Evolutionary conservation across 768 basidiomycete genomes (phyloP).

Genomic region (Tricholoma sp.): DNA sequence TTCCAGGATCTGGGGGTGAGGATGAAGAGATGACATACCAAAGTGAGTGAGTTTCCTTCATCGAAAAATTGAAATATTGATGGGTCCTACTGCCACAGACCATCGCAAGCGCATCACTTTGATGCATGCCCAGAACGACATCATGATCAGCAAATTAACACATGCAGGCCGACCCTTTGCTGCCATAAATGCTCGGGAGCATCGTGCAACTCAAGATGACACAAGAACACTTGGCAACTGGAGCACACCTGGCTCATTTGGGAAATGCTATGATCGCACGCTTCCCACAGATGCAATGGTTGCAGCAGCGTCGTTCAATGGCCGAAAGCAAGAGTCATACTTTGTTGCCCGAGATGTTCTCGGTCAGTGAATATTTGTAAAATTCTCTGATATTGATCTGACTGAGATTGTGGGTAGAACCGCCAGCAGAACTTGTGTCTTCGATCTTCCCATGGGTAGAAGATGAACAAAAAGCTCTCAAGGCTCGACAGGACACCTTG

Average conservation of each 20-base stretch:
- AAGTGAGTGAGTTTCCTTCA: no score
- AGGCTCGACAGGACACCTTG: not conserved
- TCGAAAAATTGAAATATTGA: conserved; percentile 1
- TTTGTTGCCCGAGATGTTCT: conserved; percentile 16
- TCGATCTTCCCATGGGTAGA: conserved; percentile 25
- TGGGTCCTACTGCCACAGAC: conserved; percentile 11
- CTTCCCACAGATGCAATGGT: conserved; percentile 24
- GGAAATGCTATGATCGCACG: conserved; percentile 21
- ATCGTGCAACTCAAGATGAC: conserved; percentile 20
- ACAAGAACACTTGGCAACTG: conserved; percentile 29
- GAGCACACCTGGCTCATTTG: conserved; percentile 17
- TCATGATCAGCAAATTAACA: conserved; percentile 4
- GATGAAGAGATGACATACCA: no score
- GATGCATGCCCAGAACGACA: conserved; percentile 17
- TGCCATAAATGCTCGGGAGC: conserved; percentile 21
- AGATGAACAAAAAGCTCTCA: conserved; percentile 9
- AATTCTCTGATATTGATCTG: not conserved
- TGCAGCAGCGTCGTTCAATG: conserved; percentile 26
- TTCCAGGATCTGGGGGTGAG: no score
- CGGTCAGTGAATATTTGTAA: conserved; percentile 13
- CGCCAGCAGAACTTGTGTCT: conserved; percentile 12
- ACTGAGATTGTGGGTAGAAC: conserved; percentile 10
- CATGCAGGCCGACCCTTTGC: conserved; percentile 24
- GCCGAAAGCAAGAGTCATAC: conserved; percentile 19
- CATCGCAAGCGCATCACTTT: conserved; percentile 20